Evolutionary conservation across 192 early-diverging fungal genomes (phyloP).

Genomic region (Dispira simplex): DNA sequence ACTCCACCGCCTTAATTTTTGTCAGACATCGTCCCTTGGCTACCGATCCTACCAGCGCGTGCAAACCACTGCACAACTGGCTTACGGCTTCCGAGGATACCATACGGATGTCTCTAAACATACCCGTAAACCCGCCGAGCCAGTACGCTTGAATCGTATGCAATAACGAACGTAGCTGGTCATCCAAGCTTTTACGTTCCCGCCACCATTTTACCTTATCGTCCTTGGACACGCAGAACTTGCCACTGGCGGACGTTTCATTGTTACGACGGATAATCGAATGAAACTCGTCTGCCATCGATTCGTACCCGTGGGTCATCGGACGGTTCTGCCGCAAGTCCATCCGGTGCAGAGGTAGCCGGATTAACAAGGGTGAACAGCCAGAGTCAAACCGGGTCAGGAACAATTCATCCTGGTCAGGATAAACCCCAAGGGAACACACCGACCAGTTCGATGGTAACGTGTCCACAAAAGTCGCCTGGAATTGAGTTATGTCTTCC

Average conservation of each 20-base stretch:
- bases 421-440: not conserved
- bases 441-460: not conserved
- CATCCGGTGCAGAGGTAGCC: not conserved
- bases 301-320: not conserved
- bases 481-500: not conserved
- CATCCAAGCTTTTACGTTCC: slow-evolving; percentile 50
- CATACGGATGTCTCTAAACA: slow-evolving; percentile 2
- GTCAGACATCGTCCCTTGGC: slow-evolving; percentile 13
- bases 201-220: slow-evolving; percentile 79
- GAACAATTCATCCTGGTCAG: not conserved
- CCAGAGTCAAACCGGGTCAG: not conserved
- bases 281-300: slow-evolving; percentile 19
- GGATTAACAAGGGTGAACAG: not conserved
- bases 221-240: slow-evolving; percentile 27
- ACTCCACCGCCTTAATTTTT: slow-evolving; percentile 35
- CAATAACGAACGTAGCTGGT: slow-evolving; percentile 43
- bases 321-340: not conserved
- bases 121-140: slow-evolving; percentile 75
- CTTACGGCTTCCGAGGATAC: slow-evolving; percentile 5
- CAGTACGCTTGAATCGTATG: slow-evolving; percentile 55
- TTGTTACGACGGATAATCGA: slow-evolving; percentile 55
- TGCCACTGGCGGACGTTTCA: slow-evolving; percentile 39
- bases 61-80: slow-evolving; percentile 13
- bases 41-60: slow-evolving; percentile 18
- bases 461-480: slow-evolving; percentile 1